Evolutionary conservation across 352 stramenopile species (phyloP), one percentile per base, ranked within the genome.

Genomic region (Pythium aquatile): DNA sequence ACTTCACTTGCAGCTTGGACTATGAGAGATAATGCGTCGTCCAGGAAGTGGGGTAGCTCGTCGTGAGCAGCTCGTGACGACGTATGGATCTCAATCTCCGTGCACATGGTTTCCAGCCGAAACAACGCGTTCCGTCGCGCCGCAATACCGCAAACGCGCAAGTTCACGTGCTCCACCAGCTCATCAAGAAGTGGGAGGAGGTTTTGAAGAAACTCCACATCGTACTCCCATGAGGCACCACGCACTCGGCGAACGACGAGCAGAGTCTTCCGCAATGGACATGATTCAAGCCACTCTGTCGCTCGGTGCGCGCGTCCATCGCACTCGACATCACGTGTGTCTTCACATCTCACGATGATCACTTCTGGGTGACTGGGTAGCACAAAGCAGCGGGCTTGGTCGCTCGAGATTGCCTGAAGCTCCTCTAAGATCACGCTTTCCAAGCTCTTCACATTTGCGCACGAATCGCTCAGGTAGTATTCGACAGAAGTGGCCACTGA

Each of bases 161-260:
- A 3, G 53, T 90, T 90, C 35, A 87, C 68, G 16, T 70, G 56
- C 1, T 24, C 10, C n/a, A 89, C 74, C 0, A 90, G 40, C 11
- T 70, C 64, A 33, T 89, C 78, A 20, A 90, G 58, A 20, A 68
- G 49, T 4, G 77, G 76, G 10, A 87, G 13, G 16, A 90, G 48
- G 3, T 61, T 70, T 1, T 59, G 30, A 3, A 94, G 40, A 28
- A 91, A 83, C 6, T 90, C 81, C 20, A 79, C 46, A 42, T 91
- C 83, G 48, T 87, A 88, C 14, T 46, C 49, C 83, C 83, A 92
- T 1, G 73, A 76, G 8, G 74, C 77, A 0, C 75, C 74, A 7
- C 56, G 56, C 1, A 89, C 75, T 3, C 85, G 73, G 1, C 69
- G 80, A 30, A 94, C 39, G 0, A 91, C 55, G 2, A 94, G 64